Conservation (phyloP, 352 stramenopile genomes). For the Globisporangium canariense region DNA sequence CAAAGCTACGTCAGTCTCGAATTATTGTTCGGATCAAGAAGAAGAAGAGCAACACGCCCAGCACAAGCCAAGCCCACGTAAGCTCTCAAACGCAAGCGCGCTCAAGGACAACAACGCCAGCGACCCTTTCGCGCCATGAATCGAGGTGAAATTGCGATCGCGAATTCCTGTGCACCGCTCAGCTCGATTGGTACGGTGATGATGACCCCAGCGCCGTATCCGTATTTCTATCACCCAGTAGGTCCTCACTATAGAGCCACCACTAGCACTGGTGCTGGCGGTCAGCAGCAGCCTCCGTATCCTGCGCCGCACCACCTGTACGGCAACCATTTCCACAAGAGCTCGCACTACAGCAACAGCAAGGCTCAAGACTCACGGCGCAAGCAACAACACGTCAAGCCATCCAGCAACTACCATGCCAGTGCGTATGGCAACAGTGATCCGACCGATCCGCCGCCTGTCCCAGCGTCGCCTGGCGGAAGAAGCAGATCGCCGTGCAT, state of each 20-base stretch:
- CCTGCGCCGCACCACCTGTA: constrained; percentile 14
- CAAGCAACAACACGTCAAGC: not conserved
- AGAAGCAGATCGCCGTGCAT: constrained; percentile 23
- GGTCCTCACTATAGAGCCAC: not conserved
- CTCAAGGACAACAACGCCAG: not conserved
- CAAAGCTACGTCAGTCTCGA: not conserved
- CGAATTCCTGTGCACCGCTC: constrained; percentile 24
- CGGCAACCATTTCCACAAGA: constrained; percentile 3
- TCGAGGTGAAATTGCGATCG: constrained; percentile 38
- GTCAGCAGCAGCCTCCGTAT: constrained; percentile 4
- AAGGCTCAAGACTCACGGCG: not conserved
- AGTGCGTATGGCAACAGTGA: constrained; percentile 11
- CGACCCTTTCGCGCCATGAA: constrained; percentile 10
- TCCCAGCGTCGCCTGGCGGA: not conserved
- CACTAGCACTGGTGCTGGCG: not conserved
- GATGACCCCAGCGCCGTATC: constrained; percentile 10
- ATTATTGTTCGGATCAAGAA: not conserved
- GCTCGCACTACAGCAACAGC: not conserved
- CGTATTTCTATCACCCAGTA: not conserved
- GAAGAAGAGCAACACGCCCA: not conserved
- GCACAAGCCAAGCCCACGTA: not conserved
- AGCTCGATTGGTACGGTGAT: constrained; percentile 20
- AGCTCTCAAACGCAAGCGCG: not conserved
- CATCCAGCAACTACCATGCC: constrained; percentile 1
- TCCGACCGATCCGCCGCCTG: not conserved